A percentile compares a stretch with the other conserved stretches of the same genome.
Evolutionary conservation across 1,284 basidiomycete species (phyloP).

Genomic region (Peniophora sp.): DNA sequence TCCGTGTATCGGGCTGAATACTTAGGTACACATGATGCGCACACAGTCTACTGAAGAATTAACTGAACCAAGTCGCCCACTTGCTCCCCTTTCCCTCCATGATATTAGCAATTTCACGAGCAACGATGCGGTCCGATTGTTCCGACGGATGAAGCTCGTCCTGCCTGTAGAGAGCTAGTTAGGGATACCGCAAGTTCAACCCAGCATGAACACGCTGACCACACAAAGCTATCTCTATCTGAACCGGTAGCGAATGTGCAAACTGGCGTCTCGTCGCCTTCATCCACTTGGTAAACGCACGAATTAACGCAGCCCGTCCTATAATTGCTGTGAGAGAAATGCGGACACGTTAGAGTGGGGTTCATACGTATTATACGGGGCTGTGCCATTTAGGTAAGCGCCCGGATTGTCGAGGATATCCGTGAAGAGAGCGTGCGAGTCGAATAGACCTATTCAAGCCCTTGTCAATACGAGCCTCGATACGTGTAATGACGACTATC

Average conservation of each 20-base stretch:
- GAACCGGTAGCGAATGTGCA: constrained; percentile 36
- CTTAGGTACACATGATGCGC: too few relatives aligned
- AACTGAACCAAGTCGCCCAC: constrained; percentile 45
- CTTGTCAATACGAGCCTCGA: not conserved
- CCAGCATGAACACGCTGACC: constrained; percentile 27
- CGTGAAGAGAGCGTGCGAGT: constrained; percentile 43
- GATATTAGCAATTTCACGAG: constrained; percentile 36
- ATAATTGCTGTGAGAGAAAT: not conserved
- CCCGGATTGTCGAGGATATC: constrained; percentile 44
- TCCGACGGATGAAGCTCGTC: constrained; percentile 53
- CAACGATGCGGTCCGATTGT: constrained; percentile 45
- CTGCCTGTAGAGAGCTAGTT: constrained; percentile 27
- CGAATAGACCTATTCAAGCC: constrained; percentile 35
- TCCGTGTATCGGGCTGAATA: too few relatives aligned
- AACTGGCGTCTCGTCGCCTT: not conserved
- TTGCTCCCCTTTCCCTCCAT: constrained; percentile 32
- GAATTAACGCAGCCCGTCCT: not conserved
- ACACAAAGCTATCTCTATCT: constrained; percentile 44
- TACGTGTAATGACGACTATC: constrained; percentile 3
- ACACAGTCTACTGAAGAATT: too few relatives aligned
- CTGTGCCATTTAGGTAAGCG: constrained; percentile 50
- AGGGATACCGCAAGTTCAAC: not conserved
- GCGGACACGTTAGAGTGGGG: too few relatives aligned
- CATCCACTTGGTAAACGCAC: not conserved
- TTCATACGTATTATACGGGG: constrained; percentile 46